Evolutionary conservation across 202 grass and related monocot genomes (phyloP).

Genomic region (Sporobolus alterniflorus): DNA sequence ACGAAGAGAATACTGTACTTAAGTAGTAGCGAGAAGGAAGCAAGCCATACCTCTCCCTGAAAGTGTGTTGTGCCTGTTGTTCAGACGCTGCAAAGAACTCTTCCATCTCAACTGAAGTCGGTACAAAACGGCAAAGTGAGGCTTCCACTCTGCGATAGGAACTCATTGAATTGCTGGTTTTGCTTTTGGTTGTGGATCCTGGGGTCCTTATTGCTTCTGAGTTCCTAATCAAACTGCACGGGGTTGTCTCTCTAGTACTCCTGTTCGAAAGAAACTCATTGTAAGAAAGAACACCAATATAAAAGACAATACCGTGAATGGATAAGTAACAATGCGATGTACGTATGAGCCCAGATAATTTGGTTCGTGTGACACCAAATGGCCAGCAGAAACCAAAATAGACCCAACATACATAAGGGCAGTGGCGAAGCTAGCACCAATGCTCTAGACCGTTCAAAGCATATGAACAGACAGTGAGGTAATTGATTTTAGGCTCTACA

Average conservation of each 20-base stretch:
- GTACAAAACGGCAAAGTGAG: conserved; percentile 47
- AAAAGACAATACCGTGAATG: not conserved
- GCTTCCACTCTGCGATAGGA: conserved; percentile 35
- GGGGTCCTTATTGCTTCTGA: conserved; percentile 69
- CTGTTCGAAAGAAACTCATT: conserved; percentile 46
- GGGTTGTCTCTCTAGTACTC: conserved; percentile 85
- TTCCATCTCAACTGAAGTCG: conserved; percentile 82
- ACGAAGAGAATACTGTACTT: not conserved
- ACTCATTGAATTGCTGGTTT: conserved; percentile 33
- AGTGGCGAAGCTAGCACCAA: not conserved
- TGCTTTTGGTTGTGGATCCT: conserved; percentile 74
- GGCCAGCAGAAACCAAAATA: conserved; percentile 1
- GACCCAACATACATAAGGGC: not conserved
- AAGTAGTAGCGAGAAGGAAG: not conserved
- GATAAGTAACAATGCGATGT: not conserved
- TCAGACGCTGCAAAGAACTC: conserved; percentile 91
- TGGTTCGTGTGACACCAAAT: not conserved
- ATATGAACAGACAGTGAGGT: conserved; percentile 20
- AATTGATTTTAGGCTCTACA: not conserved
- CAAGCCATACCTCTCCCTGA: conserved; percentile 69
- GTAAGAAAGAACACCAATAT: conserved; percentile 11
- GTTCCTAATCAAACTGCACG: conserved; percentile 87
- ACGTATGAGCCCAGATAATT: not conserved
- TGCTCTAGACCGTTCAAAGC: not conserved
- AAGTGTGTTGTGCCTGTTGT: conserved; percentile 59